phyloP scores from a whole-genome alignment of 306 rosid species.

The Heteromeles arbutifolia region DNA sequence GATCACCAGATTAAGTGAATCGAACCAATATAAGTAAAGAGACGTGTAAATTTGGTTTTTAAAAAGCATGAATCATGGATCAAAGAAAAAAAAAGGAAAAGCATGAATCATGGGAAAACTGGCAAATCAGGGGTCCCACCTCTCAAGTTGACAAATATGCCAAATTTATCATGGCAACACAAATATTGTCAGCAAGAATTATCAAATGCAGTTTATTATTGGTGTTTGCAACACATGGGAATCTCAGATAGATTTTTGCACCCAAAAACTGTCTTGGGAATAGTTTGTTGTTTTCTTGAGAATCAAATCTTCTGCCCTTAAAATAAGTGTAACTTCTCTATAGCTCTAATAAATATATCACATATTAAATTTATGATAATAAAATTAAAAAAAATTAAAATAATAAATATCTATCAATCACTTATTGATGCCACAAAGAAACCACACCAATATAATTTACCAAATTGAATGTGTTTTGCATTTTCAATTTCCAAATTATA shows the following conservation, averaged over 20 bases:
- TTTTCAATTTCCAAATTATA: slow-evolving; percentile 19
- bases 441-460: background rate
- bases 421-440: too few relatives aligned
- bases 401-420: too few relatives aligned
- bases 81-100: background rate
- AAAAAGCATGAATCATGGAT: background rate
- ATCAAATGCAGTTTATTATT: background rate
- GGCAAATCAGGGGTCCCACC: background rate
- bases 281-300: slow-evolving; percentile 6
- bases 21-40: too few relatives aligned
- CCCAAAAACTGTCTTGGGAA: background rate
- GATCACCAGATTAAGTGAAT: too few relatives aligned
- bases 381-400: too few relatives aligned
- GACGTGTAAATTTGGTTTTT: background rate
- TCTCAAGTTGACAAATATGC: background rate
- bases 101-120: background rate
- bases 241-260: background rate
- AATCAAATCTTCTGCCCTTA: too few relatives aligned
- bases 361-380: too few relatives aligned
- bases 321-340: too few relatives aligned
- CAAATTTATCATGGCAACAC: background rate
- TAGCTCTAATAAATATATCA: too few relatives aligned
- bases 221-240: slow-evolving; percentile 9
- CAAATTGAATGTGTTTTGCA: slow-evolving; percentile 4
- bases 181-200: background rate